Base-by-base conservation (phyloP, 208 protist genomes). In the Porcisia deanei region DNA sequence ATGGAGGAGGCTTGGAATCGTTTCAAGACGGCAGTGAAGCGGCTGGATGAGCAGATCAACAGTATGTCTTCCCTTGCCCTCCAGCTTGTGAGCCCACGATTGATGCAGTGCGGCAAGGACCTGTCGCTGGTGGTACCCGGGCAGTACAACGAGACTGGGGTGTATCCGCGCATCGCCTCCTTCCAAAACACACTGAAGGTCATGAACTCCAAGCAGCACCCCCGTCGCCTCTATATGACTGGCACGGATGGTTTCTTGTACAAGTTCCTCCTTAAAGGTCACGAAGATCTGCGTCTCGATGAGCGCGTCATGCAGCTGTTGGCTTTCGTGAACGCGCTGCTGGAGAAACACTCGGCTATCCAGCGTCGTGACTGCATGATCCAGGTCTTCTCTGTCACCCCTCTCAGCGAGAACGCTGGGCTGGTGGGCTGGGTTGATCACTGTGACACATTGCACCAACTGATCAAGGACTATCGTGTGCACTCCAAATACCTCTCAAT, bases 221-320 rank as follows among this genome's bases (percentile, higher is more conserved):
- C 99, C 22, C 82, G 99, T 41, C 97, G 99, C 73, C 85, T 99
- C 3, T 99, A 94, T 71, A 91, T 99, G 39, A 91, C 95, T 69
- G 99, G 99, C 59, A 97, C 85, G 20, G 98, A 99, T 85, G 99
- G 98, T 37, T 71, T 92, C 3, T 71, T 96, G 41, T 99, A 99
- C 88, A 92, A 96, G 77, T 99, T 99, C 90, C 88, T 99, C 43
- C 91, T 99, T 39, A 99, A 99, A 80, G 99, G 99, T 34, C 97
- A 99, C 80, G 99, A 99, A 87, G 98, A 99, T 79, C 81, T 99
- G 43, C 89, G 99, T 41, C 95, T 99, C 87, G 99, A 99, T 85
- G 99, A 99, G 89, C 91, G 99, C 43, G 99, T 99, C 37, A 99
- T 99, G 99, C 99, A 99, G 91, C 95, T 99, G 63, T 99, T 99